Conservation (phyloP, 768 basidiomycete genomes). For the Coprinellus micaceus region DNA sequence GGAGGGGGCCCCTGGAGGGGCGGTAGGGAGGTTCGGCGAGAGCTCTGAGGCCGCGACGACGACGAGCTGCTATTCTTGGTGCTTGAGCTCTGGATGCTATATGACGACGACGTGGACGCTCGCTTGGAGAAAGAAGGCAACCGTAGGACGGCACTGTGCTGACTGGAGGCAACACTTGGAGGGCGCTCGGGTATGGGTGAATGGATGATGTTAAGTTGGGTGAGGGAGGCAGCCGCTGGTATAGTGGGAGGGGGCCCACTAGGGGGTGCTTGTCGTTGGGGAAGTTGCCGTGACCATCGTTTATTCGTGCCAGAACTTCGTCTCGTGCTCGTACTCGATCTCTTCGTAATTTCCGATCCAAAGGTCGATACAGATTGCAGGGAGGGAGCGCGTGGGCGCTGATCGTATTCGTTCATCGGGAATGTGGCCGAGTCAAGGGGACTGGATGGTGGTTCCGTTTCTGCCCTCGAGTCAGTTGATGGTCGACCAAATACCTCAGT, state of each 20-base stretch:
- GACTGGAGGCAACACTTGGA: conserved; percentile 37
- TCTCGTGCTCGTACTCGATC: conserved; percentile 36
- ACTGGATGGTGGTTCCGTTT: conserved; percentile 24
- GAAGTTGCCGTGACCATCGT: conserved; percentile 55
- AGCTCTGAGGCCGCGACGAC: conserved; percentile 5
- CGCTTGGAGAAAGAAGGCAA: conserved; percentile 55
- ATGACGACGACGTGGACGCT: conserved; percentile 45
- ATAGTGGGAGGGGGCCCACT: conserved; percentile 56
- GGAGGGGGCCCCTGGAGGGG: conserved; percentile 75
- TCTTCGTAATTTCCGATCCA: conserved; percentile 36
- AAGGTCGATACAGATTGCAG: conserved; percentile 43
- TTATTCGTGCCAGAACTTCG: conserved; percentile 32
- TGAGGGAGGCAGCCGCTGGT: conserved; percentile 27
- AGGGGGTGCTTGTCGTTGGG: conserved; percentile 54
- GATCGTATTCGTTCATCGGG: conserved; percentile 26
- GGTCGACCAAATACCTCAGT: conserved; percentile 13
- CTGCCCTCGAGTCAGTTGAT: conserved; percentile 17
- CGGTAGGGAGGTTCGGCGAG: conserved; percentile 59
- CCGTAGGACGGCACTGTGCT: conserved; percentile 41
- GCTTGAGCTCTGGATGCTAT: conserved; percentile 40
- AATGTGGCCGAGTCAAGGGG: conserved; percentile 1
- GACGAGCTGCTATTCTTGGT: conserved; percentile 16
- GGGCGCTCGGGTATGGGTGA: conserved; percentile 30
- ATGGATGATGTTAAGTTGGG: conserved; percentile 23
- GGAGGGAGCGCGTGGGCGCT: conserved; percentile 37